A percentile compares a stretch with the other conserved stretches of the same genome.
Conservation (phyloP, 2,329 filamentous ascomycete genomes). For the Aquanectria penicillioides region DNA sequence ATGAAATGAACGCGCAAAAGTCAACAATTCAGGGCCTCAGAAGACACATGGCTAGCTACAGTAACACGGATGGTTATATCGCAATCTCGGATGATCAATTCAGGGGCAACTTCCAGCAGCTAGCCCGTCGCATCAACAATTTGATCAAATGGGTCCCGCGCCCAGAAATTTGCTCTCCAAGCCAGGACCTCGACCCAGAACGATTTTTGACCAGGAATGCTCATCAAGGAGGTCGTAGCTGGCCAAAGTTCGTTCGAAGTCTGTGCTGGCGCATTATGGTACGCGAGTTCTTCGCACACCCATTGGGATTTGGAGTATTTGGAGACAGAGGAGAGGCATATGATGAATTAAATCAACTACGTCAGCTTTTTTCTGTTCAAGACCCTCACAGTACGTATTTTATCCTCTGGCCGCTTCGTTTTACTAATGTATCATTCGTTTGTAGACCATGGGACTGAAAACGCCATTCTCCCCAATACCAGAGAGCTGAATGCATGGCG, state of each 20-base stretch:
- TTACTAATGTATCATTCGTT: background rate
- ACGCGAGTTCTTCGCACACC: slow-evolving; percentile 17
- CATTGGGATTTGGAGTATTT: slow-evolving; percentile 21
- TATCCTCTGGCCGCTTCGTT: background rate
- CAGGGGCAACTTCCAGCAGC: slow-evolving; percentile 1
- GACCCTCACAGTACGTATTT: slow-evolving; percentile 6
- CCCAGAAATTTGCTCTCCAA: background rate
- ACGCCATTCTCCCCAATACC: slow-evolving; percentile 11
- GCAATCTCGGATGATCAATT: slow-evolving; percentile 20
- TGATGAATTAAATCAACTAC: slow-evolving; percentile 11
- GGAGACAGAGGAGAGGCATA: slow-evolving; percentile 14
- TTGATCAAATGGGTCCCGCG: slow-evolving; percentile 16
- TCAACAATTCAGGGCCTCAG: background rate
- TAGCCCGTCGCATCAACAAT: slow-evolving; percentile 18
- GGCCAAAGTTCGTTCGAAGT: slow-evolving; percentile 22
- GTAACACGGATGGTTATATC: background rate
- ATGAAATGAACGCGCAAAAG: background rate
- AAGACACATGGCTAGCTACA: slow-evolving; percentile 24
- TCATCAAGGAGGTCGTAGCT: slow-evolving; percentile 20
- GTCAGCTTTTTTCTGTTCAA: slow-evolving; percentile 12
- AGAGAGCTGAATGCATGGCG: slow-evolving; percentile 24
- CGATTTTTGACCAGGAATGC: slow-evolving; percentile 16
- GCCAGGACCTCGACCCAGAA: slow-evolving; percentile 10
- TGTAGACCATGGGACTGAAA: no score
- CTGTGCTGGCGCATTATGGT: slow-evolving; percentile 21